phyloP scores from a whole-genome alignment of 768 basidiomycete species.

The Auricularia heimuer region DNA sequence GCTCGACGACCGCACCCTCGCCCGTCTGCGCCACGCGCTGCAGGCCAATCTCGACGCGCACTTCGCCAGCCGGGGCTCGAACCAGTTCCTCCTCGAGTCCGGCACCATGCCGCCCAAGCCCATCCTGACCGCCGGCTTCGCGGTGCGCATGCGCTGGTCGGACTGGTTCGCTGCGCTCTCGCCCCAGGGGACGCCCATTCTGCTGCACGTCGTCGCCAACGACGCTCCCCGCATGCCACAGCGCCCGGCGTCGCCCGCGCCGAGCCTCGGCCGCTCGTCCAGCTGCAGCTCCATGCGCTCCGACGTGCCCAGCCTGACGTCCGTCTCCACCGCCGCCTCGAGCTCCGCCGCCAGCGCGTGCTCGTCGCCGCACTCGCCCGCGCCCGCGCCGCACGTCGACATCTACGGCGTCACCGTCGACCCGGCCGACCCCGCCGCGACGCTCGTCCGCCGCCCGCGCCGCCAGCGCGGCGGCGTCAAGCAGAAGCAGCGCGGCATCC shows the following conservation, averaged over 20 bases:
- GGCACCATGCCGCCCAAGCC: neutral
- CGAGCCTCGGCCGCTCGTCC: neutral
- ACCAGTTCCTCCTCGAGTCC: neutral
- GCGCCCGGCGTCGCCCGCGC: slow-evolving; percentile 29
- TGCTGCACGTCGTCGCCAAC: neutral
- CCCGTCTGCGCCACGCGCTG: neutral
- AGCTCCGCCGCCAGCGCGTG: neutral
- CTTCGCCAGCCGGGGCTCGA: neutral
- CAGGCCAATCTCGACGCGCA: neutral
- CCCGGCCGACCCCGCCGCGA: neutral
- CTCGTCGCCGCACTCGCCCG: neutral
- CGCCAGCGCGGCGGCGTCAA: slow-evolving; percentile 1
- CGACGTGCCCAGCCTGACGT: neutral
- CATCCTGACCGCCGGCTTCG: neutral
- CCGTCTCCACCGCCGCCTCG: neutral
- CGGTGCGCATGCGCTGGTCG: neutral
- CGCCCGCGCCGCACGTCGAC: neutral
- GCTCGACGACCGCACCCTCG: neutral
- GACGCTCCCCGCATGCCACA: slow-evolving; percentile 9
- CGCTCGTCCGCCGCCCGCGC: neutral
- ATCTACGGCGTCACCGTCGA: neutral
- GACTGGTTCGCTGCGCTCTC: neutral
- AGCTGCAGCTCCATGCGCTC: neutral
- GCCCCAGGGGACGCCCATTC: neutral
- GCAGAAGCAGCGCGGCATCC: slow-evolving; percentile 48